Evolutionary conservation across 140 eudicot species (phyloP).

Genomic region (Stevia rebaudiana): DNA sequence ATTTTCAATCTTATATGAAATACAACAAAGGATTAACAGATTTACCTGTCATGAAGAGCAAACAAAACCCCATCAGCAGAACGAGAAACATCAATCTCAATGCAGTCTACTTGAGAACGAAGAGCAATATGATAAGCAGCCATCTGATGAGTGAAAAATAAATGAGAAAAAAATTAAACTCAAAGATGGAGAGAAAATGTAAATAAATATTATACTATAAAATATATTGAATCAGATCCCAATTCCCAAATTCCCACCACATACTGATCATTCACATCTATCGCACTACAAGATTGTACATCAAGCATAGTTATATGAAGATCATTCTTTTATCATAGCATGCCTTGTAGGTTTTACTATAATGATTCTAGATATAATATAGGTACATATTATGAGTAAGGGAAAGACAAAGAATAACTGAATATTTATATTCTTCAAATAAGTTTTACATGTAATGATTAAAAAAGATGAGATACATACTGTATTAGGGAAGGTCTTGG

Average conservation of each 20-base stretch:
- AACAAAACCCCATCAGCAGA: conserved; percentile 86
- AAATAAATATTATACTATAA: background rate
- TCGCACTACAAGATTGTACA: background rate
- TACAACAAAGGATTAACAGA: background rate
- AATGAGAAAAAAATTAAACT: background rate
- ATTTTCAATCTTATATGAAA: background rate
- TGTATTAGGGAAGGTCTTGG: conserved; percentile 87
- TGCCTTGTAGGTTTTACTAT: background rate
- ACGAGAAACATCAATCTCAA: conserved; percentile 97
- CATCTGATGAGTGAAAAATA: conserved; percentile 43
- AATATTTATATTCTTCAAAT: background rate
- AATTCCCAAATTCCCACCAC: too few relatives aligned
- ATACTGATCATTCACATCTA: background rate
- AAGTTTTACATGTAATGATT: background rate
- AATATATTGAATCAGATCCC: background rate
- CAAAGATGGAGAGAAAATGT: background rate
- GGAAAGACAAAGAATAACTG: background rate
- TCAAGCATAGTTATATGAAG: conserved; percentile 5
- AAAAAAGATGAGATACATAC: conserved; percentile 41
- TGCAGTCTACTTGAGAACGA: conserved; percentile 73
- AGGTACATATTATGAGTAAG: background rate
- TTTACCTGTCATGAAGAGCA: conserved; percentile 93
- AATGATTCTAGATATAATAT: background rate
- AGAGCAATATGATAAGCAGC: conserved; percentile 75
- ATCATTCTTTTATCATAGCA: background rate